Evolutionary conservation across 306 rosid species (phyloP).

Genomic region (Sindora glabra): DNA sequence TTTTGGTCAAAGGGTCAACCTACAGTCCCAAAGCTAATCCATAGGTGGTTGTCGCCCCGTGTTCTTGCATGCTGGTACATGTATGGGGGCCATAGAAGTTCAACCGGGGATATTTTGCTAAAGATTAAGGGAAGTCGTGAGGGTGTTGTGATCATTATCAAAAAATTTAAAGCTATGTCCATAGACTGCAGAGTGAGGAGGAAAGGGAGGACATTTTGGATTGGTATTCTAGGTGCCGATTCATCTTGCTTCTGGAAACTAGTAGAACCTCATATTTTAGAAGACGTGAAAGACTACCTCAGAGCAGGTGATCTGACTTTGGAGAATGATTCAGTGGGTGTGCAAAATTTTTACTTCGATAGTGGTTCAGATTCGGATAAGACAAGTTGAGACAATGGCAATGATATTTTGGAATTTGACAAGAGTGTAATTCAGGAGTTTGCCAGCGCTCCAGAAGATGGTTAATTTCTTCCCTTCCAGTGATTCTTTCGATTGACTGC

Average conservation of each 20-base stretch:
- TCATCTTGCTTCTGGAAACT: conserved; percentile 70
- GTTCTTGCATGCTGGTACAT: conserved; percentile 94
- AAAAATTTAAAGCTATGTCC: conserved; percentile 55
- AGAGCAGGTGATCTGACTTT: conserved; percentile 21
- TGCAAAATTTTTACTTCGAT: conserved; percentile 35
- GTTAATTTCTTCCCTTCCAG: not conserved
- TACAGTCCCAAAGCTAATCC: conserved; percentile 69
- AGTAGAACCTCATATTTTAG: conserved; percentile 63
- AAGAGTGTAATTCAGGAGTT: not conserved
- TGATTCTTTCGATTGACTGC: not conserved
- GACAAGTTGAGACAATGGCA: not conserved
- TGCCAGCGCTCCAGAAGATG: not conserved
- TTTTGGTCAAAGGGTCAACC: conserved; percentile 78
- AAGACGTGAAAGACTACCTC: conserved; percentile 35
- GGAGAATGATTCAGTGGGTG: conserved; percentile 20
- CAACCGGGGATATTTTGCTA: conserved; percentile 65
- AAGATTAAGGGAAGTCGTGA: conserved; percentile 71
- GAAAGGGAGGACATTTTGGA: conserved; percentile 76
- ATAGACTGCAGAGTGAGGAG: conserved; percentile 72
- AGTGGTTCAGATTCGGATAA: conserved; percentile 50
- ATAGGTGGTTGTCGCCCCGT: conserved; percentile 85
- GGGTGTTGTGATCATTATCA: conserved; percentile 64
- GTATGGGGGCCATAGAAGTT: conserved; percentile 69
- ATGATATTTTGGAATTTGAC: not conserved
- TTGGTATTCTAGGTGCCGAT: conserved; percentile 71